Conservation (phyloP, 495 filamentous ascomycete genomes). For the Aspergillus campestris region DNA sequence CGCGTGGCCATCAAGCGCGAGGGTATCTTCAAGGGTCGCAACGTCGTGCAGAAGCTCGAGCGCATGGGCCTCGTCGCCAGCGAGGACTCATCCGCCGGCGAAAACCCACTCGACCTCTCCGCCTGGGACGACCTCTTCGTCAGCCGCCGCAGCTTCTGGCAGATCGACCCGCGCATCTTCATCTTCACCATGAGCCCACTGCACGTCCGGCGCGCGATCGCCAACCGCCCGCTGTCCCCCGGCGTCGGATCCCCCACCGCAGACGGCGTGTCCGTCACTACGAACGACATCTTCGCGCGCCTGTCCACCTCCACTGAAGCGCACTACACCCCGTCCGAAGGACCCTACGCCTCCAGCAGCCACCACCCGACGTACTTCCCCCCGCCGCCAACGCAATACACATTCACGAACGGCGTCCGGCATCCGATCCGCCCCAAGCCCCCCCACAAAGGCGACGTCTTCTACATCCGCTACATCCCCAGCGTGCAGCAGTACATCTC, state of each 20-base stretch:
- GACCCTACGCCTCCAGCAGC: constrained; percentile 62
- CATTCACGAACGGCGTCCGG: constrained; percentile 65
- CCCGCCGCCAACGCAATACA: constrained; percentile 72
- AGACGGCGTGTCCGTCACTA: constrained; percentile 50
- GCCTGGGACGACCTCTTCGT: constrained; percentile 76
- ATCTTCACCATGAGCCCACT: constrained; percentile 74
- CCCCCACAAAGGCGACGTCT: constrained; percentile 74
- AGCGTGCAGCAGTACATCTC: constrained; percentile 78
- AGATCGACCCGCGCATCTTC: constrained; percentile 77
- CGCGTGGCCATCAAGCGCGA: constrained; percentile 74
- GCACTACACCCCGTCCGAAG: constrained; percentile 27
- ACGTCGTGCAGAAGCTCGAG: constrained; percentile 82
- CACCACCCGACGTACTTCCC: constrained; percentile 89
- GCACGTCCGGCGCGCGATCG: constrained; percentile 34
- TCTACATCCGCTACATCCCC: constrained; percentile 83
- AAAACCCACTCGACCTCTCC: constrained; percentile 46
- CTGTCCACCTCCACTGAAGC: constrained; percentile 8
- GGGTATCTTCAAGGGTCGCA: constrained; percentile 74
- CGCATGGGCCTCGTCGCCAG: constrained; percentile 80
- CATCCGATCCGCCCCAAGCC: constrained; percentile 89
- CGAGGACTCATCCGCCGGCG: constrained; percentile 67
- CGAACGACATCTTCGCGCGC: constrained; percentile 28
- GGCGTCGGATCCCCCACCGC: constrained; percentile 41
- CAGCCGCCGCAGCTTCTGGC: constrained; percentile 79
- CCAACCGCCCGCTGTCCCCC: constrained; percentile 8